A percentile compares a stretch with the other conserved stretches of the same genome.
phyloP scores from a whole-genome alignment of 2,329 filamentous ascomycete species.

The Epichloe gansuensis region DNA sequence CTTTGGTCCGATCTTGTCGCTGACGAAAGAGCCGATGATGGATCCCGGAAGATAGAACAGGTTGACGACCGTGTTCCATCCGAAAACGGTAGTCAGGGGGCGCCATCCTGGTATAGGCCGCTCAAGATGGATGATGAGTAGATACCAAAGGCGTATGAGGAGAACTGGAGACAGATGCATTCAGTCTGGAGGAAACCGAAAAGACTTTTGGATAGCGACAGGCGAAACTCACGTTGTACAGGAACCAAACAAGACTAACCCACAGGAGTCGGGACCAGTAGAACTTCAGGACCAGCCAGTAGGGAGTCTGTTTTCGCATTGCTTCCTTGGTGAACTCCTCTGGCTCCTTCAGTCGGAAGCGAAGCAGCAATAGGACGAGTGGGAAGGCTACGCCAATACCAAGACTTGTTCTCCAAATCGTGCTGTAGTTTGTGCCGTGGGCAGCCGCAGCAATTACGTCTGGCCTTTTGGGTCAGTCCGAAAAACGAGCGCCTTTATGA shows the following conservation, averaged over 20 bases:
- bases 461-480: background rate
- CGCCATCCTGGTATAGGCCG: slow-evolving; percentile 49
- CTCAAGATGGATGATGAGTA: slow-evolving; percentile 46
- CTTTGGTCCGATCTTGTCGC: slow-evolving; percentile 68
- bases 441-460: slow-evolving; percentile 45
- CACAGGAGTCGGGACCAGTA: slow-evolving; percentile 61
- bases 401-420: slow-evolving; percentile 72
- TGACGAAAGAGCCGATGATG: slow-evolving; percentile 61
- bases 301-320: slow-evolving; percentile 51
- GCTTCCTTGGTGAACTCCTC: slow-evolving; percentile 63
- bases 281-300: slow-evolving; percentile 44
- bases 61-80: slow-evolving; percentile 83
- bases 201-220: too few species aligned
- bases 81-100: slow-evolving; percentile 64
- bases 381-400: slow-evolving; percentile 76
- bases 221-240: too few species aligned
- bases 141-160: slow-evolving; percentile 65
- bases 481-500: background rate
- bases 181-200: too few species aligned
- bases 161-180: slow-evolving; percentile 77
- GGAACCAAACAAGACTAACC: slow-evolving; percentile 59
- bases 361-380: slow-evolving; percentile 55
- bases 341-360: slow-evolving; percentile 63
- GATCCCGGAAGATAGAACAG: slow-evolving; percentile 82
- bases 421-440: slow-evolving; percentile 49